Evolutionary conservation across 2,329 filamentous ascomycete species (phyloP).

Genomic region (Penicillium sp.): DNA sequence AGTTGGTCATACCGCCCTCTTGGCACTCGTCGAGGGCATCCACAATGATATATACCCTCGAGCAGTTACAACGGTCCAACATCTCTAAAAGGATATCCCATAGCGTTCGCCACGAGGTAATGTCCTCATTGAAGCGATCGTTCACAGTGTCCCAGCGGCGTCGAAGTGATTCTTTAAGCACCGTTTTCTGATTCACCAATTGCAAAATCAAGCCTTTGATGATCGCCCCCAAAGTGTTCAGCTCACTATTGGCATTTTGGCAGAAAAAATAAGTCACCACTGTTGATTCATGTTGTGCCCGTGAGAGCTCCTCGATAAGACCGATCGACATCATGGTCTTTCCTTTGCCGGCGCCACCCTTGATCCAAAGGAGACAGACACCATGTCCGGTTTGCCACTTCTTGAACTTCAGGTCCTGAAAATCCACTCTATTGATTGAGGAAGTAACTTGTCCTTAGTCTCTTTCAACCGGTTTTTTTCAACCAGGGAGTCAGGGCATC

Average conservation of each 20-base stretch:
- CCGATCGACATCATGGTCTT: constrained; percentile 43
- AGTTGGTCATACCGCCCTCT: constrained; percentile 13
- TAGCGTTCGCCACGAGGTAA: constrained; percentile 20
- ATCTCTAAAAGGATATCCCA: constrained; percentile 27
- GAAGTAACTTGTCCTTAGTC: constrained; percentile 19
- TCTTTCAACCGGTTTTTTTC: constrained; percentile 15
- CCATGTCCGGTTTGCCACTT: constrained; percentile 22
- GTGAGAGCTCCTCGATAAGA: constrained; percentile 29
- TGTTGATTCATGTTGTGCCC: constrained; percentile 5
- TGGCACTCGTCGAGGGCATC: constrained; percentile 32
- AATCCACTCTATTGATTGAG: constrained; percentile 22
- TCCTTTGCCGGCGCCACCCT: constrained; percentile 40
- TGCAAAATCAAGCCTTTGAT: constrained; percentile 18
- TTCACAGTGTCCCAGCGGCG: constrained; percentile 6
- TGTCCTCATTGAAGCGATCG: constrained; percentile 6
- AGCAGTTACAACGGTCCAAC: constrained; percentile 14
- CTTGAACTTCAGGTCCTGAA: constrained; percentile 16
- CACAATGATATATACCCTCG: constrained; percentile 25
- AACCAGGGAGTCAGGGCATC: constrained; percentile 10
- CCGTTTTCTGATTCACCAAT: constrained; percentile 9
- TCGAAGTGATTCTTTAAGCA: constrained; percentile 8
- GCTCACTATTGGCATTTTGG: constrained; percentile 15
- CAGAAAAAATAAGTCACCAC: constrained; percentile 16
- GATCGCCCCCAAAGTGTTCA: constrained; percentile 18
- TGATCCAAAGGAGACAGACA: constrained; percentile 37